Conservation (phyloP, 2,329 filamentous ascomycete genomes). For the Aschersonia sp. region DNA sequence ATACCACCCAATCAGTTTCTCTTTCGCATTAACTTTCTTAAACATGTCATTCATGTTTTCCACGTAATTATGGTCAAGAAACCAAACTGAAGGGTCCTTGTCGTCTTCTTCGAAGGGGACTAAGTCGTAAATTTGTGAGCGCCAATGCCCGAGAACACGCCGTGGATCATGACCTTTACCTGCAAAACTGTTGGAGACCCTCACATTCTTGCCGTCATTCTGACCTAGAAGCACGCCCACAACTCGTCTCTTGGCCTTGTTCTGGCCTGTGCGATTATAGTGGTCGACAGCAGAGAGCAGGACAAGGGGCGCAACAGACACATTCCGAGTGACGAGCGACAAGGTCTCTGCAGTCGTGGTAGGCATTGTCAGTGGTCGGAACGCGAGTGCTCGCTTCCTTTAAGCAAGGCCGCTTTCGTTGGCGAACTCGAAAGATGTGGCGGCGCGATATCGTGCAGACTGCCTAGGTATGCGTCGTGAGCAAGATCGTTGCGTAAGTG, state of each 20-base stretch:
- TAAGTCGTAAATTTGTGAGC: constrained; percentile 20
- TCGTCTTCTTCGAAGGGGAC: constrained; percentile 99
- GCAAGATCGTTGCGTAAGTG: not conserved
- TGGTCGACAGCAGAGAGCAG: constrained; percentile 97
- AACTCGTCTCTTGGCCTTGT: constrained; percentile 73
- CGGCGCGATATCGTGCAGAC: not conserved
- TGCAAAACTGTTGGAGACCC: constrained; percentile 98
- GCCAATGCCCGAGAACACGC: constrained; percentile 1
- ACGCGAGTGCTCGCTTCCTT: not conserved
- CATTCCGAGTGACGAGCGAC: constrained; percentile 83
- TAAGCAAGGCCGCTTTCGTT: not conserved
- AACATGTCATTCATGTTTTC: constrained; percentile 99
- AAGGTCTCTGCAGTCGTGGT: constrained; percentile 93
- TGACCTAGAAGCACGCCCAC: constrained; percentile 90
- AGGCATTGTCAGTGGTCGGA: constrained; percentile 51
- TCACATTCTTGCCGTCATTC: constrained; percentile 90
- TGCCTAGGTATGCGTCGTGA: not conserved
- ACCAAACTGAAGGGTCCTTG: constrained; percentile 97
- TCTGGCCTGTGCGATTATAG: constrained; percentile 83
- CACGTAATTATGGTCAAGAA: constrained; percentile 97
- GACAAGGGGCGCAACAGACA: constrained; percentile 93
- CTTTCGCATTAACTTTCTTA: constrained; percentile 97
- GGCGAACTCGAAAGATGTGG: not conserved
- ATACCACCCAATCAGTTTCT: constrained; percentile 99
- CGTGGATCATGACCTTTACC: constrained; percentile 34